Evolutionary conservation across 495 filamentous ascomycete genomes (phyloP).

Genomic region (Hapsidospora chrysogenum): DNA sequence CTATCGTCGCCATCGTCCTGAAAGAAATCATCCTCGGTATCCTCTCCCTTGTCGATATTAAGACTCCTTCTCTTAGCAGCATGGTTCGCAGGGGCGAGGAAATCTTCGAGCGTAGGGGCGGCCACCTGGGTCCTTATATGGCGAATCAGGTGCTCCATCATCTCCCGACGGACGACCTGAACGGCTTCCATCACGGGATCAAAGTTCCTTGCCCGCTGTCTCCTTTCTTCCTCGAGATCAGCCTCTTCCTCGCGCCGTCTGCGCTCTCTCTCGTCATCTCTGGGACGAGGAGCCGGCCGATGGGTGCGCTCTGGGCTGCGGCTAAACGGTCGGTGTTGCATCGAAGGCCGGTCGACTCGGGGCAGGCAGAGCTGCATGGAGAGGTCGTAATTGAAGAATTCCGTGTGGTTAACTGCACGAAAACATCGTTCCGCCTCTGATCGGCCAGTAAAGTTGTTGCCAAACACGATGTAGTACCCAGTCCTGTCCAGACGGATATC

Average conservation of each 20-base stretch:
- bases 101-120: slow-evolving; percentile 63
- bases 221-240: slow-evolving; percentile 76
- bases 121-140: slow-evolving; percentile 75
- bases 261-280: slow-evolving; percentile 29
- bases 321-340: slow-evolving; percentile 3
- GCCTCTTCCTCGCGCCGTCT: slow-evolving; percentile 45
- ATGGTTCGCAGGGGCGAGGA: slow-evolving; percentile 70
- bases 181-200: slow-evolving; percentile 76
- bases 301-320: slow-evolving; percentile 13
- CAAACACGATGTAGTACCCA: slow-evolving; percentile 85
- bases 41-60: slow-evolving; percentile 39
- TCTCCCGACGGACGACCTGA: slow-evolving; percentile 58
- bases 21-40: slow-evolving; percentile 38
- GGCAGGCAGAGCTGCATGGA: slow-evolving; percentile 63
- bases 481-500: slow-evolving; percentile 64
- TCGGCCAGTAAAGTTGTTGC: slow-evolving; percentile 55
- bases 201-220: slow-evolving; percentile 60
- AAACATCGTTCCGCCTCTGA: slow-evolving; percentile 66
- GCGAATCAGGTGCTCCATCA: slow-evolving; percentile 68
- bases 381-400: slow-evolving; percentile 86
- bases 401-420: slow-evolving; percentile 49
- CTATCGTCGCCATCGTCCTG: slow-evolving; percentile 38
- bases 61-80: slow-evolving; percentile 54
- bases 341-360: slow-evolving; percentile 1
- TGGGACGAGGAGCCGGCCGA: slow-evolving; percentile 21